A percentile compares a stretch with the other conserved stretches of the same genome.
phyloP scores from a whole-genome alignment of 2,329 filamentous ascomycete genomes.

The Venturia asperata region DNA sequence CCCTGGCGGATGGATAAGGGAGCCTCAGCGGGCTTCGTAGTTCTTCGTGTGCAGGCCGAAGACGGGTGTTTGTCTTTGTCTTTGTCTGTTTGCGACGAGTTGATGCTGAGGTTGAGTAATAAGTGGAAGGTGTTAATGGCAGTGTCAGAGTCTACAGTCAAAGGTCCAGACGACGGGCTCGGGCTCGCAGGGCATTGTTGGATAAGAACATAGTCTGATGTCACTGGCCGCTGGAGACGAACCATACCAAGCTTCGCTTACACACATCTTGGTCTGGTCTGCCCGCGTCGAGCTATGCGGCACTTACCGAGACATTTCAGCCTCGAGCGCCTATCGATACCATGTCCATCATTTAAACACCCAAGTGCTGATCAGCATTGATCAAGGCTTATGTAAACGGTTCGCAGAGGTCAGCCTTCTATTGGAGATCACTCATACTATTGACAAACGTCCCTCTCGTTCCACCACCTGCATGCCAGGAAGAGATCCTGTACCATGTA shows the following conservation, averaged over 20 bases:
- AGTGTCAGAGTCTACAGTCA: neutral
- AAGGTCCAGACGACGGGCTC: neutral
- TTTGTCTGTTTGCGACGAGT: neutral
- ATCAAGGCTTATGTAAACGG: neutral
- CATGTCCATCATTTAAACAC: neutral
- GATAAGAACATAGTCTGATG: too few species aligned
- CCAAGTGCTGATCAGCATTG: too few species aligned
- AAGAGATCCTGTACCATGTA: neutral
- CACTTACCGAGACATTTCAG: neutral
- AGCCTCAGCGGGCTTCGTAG: neutral
- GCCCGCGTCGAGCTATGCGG: neutral
- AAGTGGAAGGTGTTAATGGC: neutral
- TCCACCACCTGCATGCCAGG: neutral
- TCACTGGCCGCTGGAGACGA: neutral
- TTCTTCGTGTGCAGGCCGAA: neutral
- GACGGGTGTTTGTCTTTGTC: neutral
- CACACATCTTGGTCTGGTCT: neutral
- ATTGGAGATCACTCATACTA: neutral
- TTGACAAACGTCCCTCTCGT: neutral
- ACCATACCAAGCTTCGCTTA: neutral
- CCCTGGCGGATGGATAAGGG: neutral
- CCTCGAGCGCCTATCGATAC: neutral
- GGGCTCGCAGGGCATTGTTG: neutral
- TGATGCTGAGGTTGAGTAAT: neutral
- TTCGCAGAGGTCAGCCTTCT: neutral